These are phyloP conservation scores for Isabelozyma rhagii DNA, from an alignment of 805 yeast genomes.

Conservation along the genomic window DNA sequence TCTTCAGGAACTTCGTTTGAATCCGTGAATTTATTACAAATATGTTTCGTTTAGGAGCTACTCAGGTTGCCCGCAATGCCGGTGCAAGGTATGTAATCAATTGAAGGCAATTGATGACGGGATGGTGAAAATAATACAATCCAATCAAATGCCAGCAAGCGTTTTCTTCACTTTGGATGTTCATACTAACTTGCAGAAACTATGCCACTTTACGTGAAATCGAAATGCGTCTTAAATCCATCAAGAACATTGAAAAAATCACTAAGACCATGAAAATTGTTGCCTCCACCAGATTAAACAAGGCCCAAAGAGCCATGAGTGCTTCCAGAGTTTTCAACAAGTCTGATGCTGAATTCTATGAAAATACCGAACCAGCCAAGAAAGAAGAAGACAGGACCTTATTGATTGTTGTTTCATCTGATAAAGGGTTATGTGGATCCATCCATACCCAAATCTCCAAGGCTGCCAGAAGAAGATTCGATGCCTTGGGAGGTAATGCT, in stretches of 20 bases:
- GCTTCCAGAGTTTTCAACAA: constrained; percentile 81
- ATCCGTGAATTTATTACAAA: constrained; percentile 2
- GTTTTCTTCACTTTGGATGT: too few species aligned
- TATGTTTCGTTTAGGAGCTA: constrained; percentile 56
- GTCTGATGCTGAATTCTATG: constrained; percentile 75
- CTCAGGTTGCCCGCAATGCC: constrained; percentile 47
- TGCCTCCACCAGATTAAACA: constrained; percentile 93
- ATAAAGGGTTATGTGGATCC: constrained; percentile 98
- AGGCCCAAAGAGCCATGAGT: constrained; percentile 93
- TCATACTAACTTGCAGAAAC: constrained; percentile 52
- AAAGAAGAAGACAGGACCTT: constrained; percentile 62
- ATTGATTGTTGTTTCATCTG: constrained; percentile 87
- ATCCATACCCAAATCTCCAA: constrained; percentile 94
- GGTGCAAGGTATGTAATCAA: constrained; percentile 48
- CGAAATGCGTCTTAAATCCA: constrained; percentile 95
- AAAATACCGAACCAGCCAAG: constrained; percentile 74
- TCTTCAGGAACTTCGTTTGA: too few species aligned
- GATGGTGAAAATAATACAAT: background rate
- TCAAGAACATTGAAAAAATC: constrained; percentile 98
- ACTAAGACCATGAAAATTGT: constrained; percentile 99
- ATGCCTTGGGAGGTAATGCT: constrained; percentile 57
- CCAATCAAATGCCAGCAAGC: constrained; percentile 5
- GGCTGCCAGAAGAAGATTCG: constrained; percentile 69
- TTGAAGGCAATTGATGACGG: background rate
- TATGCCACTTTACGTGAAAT: constrained; percentile 99